These are phyloP conservation scores for Colletotrichum aenigma DNA, from an alignment of 2,329 filamentous ascomycete genomes.

Conservation along the genomic window DNA sequence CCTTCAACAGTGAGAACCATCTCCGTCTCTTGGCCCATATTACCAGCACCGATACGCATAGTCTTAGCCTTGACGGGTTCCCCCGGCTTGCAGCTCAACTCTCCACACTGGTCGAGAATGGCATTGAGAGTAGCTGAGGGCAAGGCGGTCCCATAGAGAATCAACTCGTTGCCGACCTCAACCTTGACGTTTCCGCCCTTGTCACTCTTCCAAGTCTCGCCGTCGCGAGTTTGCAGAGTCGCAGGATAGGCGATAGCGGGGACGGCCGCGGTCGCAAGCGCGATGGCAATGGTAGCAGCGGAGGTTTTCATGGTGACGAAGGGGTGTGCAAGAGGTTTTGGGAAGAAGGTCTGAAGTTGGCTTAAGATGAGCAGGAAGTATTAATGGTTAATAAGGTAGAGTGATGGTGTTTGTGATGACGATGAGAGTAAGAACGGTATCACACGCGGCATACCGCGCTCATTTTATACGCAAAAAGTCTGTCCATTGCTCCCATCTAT, in stretches of 20 bases:
- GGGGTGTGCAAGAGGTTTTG: neutral
- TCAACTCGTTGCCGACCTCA: neutral
- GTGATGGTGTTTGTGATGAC: neutral
- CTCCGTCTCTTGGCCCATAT: neutral
- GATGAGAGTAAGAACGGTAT: neutral
- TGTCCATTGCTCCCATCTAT: neutral
- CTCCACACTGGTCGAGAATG: neutral
- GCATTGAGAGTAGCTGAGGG: neutral
- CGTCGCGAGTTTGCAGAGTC: neutral
- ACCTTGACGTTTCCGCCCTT: neutral
- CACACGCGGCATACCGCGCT: neutral
- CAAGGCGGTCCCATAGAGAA: neutral
- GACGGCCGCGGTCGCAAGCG: neutral
- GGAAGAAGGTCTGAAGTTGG: too few relatives aligned
- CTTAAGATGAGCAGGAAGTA: neutral
- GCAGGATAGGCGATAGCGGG: neutral
- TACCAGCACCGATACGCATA: neutral
- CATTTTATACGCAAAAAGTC: neutral
- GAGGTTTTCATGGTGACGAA: neutral
- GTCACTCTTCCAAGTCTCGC: neutral
- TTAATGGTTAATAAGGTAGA: too few relatives aligned
- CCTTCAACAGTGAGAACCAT: neutral
- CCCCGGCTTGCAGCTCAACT: neutral
- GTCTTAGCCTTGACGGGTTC: neutral
- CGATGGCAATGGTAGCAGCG: neutral